These are phyloP conservation scores for Aspergillus sp. DNA, from an alignment of 2,329 filamentous ascomycete genomes.

Conservation along the genomic window DNA sequence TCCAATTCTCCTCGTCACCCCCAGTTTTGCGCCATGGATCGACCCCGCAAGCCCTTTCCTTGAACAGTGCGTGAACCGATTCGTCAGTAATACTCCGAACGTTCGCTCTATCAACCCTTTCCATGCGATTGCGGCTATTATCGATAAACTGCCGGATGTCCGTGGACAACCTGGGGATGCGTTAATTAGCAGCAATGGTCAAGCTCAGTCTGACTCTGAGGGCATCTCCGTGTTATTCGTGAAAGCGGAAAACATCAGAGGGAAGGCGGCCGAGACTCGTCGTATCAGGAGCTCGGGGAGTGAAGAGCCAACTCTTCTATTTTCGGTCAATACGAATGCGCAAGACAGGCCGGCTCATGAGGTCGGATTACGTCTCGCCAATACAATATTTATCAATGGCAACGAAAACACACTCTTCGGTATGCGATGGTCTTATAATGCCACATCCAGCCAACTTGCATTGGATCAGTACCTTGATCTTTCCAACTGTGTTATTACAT, in stretches of 20 bases:
- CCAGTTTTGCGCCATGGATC: conserved; percentile 32
- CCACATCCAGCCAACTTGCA: conserved; percentile 13
- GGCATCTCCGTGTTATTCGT: conserved; percentile 30
- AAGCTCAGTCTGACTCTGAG: conserved; percentile 18
- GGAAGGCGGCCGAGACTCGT: conserved; percentile 22
- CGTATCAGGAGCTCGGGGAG: conserved; percentile 22
- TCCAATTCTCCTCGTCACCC: conserved; percentile 32
- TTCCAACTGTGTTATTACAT: conserved; percentile 24
- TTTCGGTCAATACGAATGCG: conserved; percentile 15
- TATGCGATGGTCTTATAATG: conserved; percentile 27
- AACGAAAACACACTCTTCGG: conserved; percentile 35
- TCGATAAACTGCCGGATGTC: conserved; percentile 29
- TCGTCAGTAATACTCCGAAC: conserved; percentile 14
- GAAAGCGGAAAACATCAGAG: conserved; percentile 18
- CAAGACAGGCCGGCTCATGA: conserved; percentile 17
- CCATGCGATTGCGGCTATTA: conserved; percentile 29
- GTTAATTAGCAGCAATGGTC: not conserved
- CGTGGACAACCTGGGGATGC: conserved; percentile 1
- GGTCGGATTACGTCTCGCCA: conserved; percentile 35
- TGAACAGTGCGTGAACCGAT: conserved; percentile 20
- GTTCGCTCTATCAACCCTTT: conserved; percentile 6
- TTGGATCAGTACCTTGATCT: conserved; percentile 24
- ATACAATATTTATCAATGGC: conserved; percentile 37
- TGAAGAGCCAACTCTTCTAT: conserved; percentile 28
- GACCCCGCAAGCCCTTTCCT: conserved; percentile 26